A percentile compares a stretch with the other conserved stretches of the same genome.
phyloP scores from a whole-genome alignment of 116 monocot species.

The Zostera marina region DNA sequence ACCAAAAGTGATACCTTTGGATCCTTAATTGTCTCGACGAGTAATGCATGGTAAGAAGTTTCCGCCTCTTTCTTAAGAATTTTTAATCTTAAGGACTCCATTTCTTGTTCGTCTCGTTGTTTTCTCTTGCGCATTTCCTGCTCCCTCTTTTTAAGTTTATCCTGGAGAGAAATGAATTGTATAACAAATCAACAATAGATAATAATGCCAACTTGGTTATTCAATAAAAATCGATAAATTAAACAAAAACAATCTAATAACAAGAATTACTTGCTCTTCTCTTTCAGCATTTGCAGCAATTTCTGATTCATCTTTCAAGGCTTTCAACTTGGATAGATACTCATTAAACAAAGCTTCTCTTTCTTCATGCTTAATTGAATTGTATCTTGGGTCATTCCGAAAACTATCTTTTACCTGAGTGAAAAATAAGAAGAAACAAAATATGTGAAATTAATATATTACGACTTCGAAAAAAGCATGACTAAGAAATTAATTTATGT shows the following conservation, averaged over 20 bases:
- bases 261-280: constrained; percentile 57
- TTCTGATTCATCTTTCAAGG: constrained; percentile 53
- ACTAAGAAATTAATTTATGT: no score
- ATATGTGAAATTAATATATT: not conserved
- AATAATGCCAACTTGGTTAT: no score
- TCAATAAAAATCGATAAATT: not conserved
- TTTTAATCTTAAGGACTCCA: constrained; percentile 80
- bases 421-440: not conserved
- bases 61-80: constrained; percentile 73
- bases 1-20: constrained; percentile 37
- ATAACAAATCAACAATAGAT: not conserved
- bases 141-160: constrained; percentile 85
- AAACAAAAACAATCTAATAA: not conserved
- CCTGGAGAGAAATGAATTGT: constrained; percentile 22
- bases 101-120: constrained; percentile 96
- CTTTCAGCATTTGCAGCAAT: constrained; percentile 54
- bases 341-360: constrained; percentile 76
- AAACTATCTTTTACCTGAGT: constrained; percentile 79
- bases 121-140: constrained; percentile 86
- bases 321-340: constrained; percentile 67
- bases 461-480: no score
- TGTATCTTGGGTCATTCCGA: constrained; percentile 79
- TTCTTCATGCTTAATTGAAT: constrained; percentile 67
- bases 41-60: constrained; percentile 74
- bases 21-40: constrained; percentile 91